phyloP scores from a whole-genome alignment of 2,329 filamentous ascomycete species.

The Curvularia verruculosa region DNA sequence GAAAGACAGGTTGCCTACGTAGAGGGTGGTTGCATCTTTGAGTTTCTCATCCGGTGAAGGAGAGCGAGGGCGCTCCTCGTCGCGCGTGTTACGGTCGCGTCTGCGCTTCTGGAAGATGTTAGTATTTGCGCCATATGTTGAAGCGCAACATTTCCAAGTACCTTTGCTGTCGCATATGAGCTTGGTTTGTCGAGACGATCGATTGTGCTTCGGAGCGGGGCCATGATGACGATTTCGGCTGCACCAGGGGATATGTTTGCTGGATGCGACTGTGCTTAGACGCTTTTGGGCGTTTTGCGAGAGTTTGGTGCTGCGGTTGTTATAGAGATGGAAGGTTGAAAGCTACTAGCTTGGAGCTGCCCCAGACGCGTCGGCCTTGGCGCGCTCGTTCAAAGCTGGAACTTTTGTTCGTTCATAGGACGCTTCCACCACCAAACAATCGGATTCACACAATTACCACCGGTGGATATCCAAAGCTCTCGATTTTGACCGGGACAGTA shows the following conservation, averaged over 20 bases:
- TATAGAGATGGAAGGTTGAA: neutral
- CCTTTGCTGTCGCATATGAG: conserved; percentile 87
- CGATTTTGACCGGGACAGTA: neutral
- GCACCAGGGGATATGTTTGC: neutral
- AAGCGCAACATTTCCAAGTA: conserved; percentile 48
- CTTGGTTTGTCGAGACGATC: conserved; percentile 93
- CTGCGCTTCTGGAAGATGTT: conserved; percentile 68
- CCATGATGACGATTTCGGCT: conserved; percentile 26
- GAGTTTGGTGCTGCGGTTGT: conserved; percentile 1
- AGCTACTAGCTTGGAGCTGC: conserved; percentile 23
- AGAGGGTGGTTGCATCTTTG: conserved; percentile 88
- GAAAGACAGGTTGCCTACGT: conserved; percentile 97
- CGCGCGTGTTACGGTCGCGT: conserved; percentile 64
- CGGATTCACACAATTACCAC: conserved; percentile 4
- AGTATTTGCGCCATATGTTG: conserved; percentile 3
- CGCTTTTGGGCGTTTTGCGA: neutral
- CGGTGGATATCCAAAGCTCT: conserved; percentile 8
- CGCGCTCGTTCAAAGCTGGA: conserved; percentile 14
- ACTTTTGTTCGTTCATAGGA: conserved; percentile 22
- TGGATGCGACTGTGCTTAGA: conserved; percentile 6
- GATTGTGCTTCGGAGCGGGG: conserved; percentile 72
- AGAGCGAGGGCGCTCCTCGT: conserved; percentile 58
- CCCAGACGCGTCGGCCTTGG: conserved; percentile 19
- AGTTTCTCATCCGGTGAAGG: conserved; percentile 76
- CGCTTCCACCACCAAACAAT: conserved; percentile 1